Percentiles rank a stretch among this genome's conserved stretches.
phyloP scores from a whole-genome alignment of 345 rosid genomes.

The Heritiera fomes region DNA sequence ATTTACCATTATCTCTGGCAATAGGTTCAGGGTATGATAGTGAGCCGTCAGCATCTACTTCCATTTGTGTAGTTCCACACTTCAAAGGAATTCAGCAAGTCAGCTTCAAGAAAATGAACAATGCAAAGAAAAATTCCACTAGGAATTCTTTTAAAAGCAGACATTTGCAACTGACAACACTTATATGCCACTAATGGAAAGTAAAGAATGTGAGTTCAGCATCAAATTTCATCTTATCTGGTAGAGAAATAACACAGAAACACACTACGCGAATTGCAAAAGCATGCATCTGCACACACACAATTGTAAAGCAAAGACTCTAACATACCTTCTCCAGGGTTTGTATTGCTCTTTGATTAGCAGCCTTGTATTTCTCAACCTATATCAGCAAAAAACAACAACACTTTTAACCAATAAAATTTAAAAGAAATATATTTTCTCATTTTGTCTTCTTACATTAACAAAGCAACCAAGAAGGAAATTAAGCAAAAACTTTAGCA shows the following conservation, averaged over 20 bases:
- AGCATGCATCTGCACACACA: neutral
- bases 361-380: conserved; percentile 63
- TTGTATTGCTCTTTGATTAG: conserved; percentile 73
- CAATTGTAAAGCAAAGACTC: conserved; percentile 2
- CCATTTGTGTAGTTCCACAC: conserved; percentile 85
- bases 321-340: conserved; percentile 80
- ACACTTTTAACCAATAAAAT: neutral
- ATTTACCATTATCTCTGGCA: conserved; percentile 54
- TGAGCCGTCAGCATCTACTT: conserved; percentile 87
- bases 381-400: conserved; percentile 25
- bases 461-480: neutral
- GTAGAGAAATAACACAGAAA: neutral
- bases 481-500: neutral
- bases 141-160: neutral
- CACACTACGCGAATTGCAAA: neutral
- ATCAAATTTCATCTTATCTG: neutral
- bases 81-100: conserved; percentile 29
- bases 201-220: neutral
- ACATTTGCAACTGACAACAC: neutral
- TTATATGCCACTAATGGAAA: neutral
- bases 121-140: neutral
- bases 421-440: neutral
- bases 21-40: conserved; percentile 63
- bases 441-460: neutral
- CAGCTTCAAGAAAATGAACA: conserved; percentile 20